phyloP scores from a whole-genome alignment of 352 stramenopile genomes.

The Globisporangium solare region DNA sequence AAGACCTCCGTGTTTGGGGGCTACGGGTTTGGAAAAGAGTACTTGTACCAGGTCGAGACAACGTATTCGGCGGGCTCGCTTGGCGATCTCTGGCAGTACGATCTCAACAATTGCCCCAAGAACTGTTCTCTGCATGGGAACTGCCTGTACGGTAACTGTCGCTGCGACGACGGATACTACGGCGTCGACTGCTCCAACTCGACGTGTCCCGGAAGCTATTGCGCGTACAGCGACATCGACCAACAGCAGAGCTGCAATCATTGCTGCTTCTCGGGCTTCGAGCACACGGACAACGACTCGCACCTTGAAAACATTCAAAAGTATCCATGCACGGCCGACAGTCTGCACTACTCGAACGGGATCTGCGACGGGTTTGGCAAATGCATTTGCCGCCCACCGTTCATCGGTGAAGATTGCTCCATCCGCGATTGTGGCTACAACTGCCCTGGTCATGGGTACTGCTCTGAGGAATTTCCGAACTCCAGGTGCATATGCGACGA shows the following conservation, averaged over 20 bases:
- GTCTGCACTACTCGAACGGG: conserved; percentile 90
- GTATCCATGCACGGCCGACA: conserved; percentile 73
- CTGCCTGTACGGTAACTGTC: conserved; percentile 90
- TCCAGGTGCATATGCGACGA: conserved; percentile 93
- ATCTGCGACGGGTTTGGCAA: conserved; percentile 96
- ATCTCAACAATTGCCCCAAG: conserved; percentile 87
- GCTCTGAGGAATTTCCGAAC: conserved; percentile 94
- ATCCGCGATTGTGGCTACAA: conserved; percentile 92
- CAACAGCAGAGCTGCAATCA: conserved; percentile 89
- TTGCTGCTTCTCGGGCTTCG: conserved; percentile 90
- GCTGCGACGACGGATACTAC: conserved; percentile 94
- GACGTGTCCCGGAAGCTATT: conserved; percentile 92
- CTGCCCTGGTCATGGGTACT: conserved; percentile 93
- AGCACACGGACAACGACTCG: conserved; percentile 83
- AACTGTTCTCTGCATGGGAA: conserved; percentile 92
- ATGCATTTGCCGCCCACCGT: conserved; percentile 93
- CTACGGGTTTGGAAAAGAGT: conserved; percentile 65
- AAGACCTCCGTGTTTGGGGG: conserved; percentile 91
- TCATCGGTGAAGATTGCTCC: conserved; percentile 89
- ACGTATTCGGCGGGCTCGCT: conserved; percentile 59
- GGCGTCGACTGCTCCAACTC: conserved; percentile 95
- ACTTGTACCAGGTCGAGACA: conserved; percentile 47
- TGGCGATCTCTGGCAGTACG: conserved; percentile 89
- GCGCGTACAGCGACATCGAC: conserved; percentile 85
- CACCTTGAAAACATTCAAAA: conserved; percentile 92